Percentiles rank a stretch among this genome's conserved stretches.
Evolutionary conservation across 164 flowering plant species (phyloP).

Genomic region (Dillenia turbinata): DNA sequence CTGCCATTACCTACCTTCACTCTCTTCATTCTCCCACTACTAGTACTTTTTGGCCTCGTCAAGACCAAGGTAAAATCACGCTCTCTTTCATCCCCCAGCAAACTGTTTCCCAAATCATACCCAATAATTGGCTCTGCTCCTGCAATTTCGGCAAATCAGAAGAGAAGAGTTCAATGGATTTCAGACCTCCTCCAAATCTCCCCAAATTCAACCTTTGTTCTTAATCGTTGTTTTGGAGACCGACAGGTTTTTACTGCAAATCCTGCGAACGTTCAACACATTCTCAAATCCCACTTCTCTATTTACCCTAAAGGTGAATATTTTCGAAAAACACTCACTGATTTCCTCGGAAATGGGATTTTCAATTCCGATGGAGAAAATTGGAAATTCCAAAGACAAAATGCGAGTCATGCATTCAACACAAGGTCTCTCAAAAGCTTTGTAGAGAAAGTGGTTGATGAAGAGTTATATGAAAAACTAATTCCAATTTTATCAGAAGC

Average conservation of each 20-base stretch:
- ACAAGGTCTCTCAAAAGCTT: constrained; percentile 43
- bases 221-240: constrained; percentile 21
- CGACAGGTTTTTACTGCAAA: constrained; percentile 36
- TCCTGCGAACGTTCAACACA: constrained; percentile 47
- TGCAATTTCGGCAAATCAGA: constrained; percentile 12
- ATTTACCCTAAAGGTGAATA: constrained; percentile 36
- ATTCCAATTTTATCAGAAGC: constrained; percentile 31
- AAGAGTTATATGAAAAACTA: constrained; percentile 35
- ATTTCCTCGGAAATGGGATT: constrained; percentile 47
- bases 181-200: constrained; percentile 22
- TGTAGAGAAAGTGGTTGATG: constrained; percentile 31
- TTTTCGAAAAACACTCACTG: constrained; percentile 5
- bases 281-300: constrained; percentile 41
- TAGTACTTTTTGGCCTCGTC: constrained; percentile 3
- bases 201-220: constrained; percentile 34
- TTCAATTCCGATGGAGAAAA: constrained; percentile 37
- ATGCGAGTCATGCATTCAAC: constrained; percentile 46
- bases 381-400: constrained; percentile 55
- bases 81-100: neutral
- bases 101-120: constrained; percentile 27
- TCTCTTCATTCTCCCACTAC: constrained; percentile 4
- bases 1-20: constrained; percentile 12
- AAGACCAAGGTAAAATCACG: neutral
- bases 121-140: constrained; percentile 33
- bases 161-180: constrained; percentile 23